phyloP scores from a whole-genome alignment of 495 filamentous ascomycete genomes.

The Penicillium desertorum region DNA sequence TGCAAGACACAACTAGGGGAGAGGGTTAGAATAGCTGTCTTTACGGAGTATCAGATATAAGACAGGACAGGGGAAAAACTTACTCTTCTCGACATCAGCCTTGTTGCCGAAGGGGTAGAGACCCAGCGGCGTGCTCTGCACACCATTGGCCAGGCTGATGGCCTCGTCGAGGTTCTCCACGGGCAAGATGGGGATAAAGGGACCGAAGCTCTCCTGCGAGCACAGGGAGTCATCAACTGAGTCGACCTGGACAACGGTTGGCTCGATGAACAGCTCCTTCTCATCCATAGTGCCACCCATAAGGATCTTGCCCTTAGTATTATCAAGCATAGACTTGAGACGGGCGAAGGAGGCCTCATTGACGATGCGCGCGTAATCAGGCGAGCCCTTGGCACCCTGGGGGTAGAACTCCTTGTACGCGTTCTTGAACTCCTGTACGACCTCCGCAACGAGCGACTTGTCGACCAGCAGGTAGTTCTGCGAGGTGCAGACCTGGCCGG shows the following conservation, averaged over 20 bases:
- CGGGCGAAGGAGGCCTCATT: slow-evolving; percentile 75
- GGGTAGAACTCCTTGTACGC: slow-evolving; percentile 80
- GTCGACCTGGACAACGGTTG: slow-evolving; percentile 77
- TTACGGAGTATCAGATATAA: neutral
- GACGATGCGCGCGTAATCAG: slow-evolving; percentile 76
- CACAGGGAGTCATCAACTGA: slow-evolving; percentile 75
- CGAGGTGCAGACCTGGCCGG: slow-evolving; percentile 84
- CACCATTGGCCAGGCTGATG: slow-evolving; percentile 68
- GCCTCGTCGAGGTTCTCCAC: slow-evolving; percentile 77
- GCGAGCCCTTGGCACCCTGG: slow-evolving; percentile 68
- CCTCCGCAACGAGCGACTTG: slow-evolving; percentile 63
- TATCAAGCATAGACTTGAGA: slow-evolving; percentile 86
- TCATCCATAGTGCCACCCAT: slow-evolving; percentile 82
- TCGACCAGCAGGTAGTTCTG: slow-evolving; percentile 90
- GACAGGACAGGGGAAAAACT: slow-evolving; percentile 15
- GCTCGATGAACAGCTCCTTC: slow-evolving; percentile 76
- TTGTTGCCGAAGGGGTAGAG: slow-evolving; percentile 83
- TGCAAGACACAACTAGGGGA: slow-evolving; percentile 54
- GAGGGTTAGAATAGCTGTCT: slow-evolving; percentile 9
- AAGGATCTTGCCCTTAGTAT: slow-evolving; percentile 77
- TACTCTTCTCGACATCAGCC: slow-evolving; percentile 66
- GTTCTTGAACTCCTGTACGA: slow-evolving; percentile 72
- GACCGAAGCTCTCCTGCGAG: slow-evolving; percentile 83
- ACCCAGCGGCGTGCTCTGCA: slow-evolving; percentile 77
- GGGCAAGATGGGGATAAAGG: slow-evolving; percentile 76